Evolutionary conservation across 1,139 yeast genomes (phyloP).

Genomic region (Protomyces macrosporus): DNA sequence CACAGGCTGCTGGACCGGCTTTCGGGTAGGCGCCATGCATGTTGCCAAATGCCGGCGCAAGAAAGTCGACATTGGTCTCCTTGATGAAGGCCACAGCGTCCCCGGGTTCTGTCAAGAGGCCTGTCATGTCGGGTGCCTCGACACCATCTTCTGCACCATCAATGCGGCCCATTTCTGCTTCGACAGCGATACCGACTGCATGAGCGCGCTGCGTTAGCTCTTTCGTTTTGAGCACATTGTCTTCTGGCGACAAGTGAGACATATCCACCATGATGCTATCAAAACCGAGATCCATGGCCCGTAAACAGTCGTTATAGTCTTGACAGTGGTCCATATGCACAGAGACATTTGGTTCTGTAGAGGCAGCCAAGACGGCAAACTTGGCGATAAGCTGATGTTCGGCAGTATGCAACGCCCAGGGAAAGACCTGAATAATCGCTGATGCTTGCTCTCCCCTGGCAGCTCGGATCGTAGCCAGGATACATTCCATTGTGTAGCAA

Average conservation of each 20-base stretch:
- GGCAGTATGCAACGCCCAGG: conserved; percentile 37
- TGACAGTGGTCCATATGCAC: conserved; percentile 37
- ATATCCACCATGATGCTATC: conserved; percentile 38
- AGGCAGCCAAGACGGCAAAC: conserved; percentile 29
- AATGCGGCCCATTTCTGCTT: conserved; percentile 37
- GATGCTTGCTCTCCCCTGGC: conserved; percentile 35
- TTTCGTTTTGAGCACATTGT: conserved; percentile 33
- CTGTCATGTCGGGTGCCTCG: conserved; percentile 35
- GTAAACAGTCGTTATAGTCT: conserved; percentile 33
- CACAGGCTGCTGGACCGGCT: conserved; percentile 35
- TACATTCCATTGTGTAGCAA: conserved; percentile 35
- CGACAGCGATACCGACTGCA: conserved; percentile 35
- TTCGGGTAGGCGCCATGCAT: conserved; percentile 36
- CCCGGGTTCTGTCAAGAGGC: conserved; percentile 36
- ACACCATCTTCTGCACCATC: conserved; percentile 37
- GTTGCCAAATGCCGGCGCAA: conserved; percentile 37
- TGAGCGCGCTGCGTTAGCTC: conserved; percentile 34
- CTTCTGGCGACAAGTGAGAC: conserved; percentile 35
- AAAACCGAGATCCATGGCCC: conserved; percentile 35
- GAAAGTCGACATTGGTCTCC: conserved; percentile 35
- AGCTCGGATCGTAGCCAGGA: conserved; percentile 35
- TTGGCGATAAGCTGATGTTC: conserved; percentile 33
- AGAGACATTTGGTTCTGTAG: conserved; percentile 35
- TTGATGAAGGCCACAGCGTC: conserved; percentile 34
- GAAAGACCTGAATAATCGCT: conserved; percentile 36